Evolutionary conservation across 805 yeast species (phyloP), one percentile per base, ranked within the genome.

Genomic region (Danielia reshetovae): DNA sequence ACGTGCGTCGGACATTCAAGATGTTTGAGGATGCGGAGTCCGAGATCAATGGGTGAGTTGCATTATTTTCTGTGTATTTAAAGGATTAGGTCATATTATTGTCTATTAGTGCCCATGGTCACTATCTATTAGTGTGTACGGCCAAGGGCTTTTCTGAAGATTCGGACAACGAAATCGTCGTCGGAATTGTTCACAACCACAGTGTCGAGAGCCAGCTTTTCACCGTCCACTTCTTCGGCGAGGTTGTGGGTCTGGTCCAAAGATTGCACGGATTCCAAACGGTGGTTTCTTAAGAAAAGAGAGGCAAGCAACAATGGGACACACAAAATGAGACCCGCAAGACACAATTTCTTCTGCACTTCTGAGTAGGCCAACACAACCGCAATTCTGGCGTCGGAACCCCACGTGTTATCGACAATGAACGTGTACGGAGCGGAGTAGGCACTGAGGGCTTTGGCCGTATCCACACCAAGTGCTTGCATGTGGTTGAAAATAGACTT

Each of bases 281-380:
- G 62, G 43, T 74, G 75, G 51, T 81, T 75, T 53, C 81, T 70
- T 44, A 79, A 62, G 43, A 73, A 59, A 33, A 78, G 54, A 0
- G 78, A 65, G 24, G 62, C 56, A 11, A 55, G 43, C 9, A 81
- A 47, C 49, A 80, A 59, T 14, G 81, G 76, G 34, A 73, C 67
- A 54, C 77, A 68, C 51, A 81, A 67, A 34, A 74, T 68, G 17
- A 70, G 42, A 16, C 81, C 84, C 21, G 75, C 72, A 34, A 72
- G 66, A 36, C 79, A 69, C 54, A 80, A 72, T 35, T 77, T 52
- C 48, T 69, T 67, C 57, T 82, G 89, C 32, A 78, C 69, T 37
- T 77, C 60, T 38, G 70, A 71, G 54, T 82, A 83, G 2, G 84
- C 72, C 30, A 51, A 57, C 3, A 79, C 81, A 32, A 79, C 66